A percentile compares a stretch with the other conserved stretches of the same genome.
phyloP scores from a whole-genome alignment of 2,329 filamentous ascomycete species.

The Phialocephala subalpina region DNA sequence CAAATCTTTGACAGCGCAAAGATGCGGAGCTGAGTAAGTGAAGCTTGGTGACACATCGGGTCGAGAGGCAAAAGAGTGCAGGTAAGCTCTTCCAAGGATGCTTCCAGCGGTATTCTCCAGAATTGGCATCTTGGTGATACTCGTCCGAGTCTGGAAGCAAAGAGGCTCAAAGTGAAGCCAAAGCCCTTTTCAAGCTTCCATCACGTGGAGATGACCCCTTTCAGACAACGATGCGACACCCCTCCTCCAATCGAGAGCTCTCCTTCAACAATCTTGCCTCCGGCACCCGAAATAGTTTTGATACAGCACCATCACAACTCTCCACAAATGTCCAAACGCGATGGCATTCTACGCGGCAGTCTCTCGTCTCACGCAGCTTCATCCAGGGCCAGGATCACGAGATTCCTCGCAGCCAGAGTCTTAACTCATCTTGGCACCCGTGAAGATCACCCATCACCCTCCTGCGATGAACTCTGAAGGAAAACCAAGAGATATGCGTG shows the following conservation, averaged over 20 bases:
- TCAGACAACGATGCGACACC: constrained; percentile 9
- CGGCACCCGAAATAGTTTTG: constrained; percentile 3
- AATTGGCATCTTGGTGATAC: constrained; percentile 2
- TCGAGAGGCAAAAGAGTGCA: background rate
- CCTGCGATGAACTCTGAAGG: constrained; percentile 1
- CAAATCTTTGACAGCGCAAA: constrained; percentile 5
- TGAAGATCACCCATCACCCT: background rate
- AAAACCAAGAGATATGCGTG: constrained; percentile 6
- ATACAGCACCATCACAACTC: background rate
- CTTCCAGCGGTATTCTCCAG: background rate
- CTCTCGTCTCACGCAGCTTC: background rate
- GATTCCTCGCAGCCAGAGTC: background rate
- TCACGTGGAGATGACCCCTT: background rate
- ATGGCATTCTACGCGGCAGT: background rate
- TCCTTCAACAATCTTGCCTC: background rate
- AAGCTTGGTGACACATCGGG: background rate
- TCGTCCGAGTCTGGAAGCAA: background rate
- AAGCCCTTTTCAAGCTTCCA: background rate
- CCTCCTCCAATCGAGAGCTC: background rate
- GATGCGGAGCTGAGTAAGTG: background rate
- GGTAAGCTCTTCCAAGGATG: background rate
- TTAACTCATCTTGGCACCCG: background rate
- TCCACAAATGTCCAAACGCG: constrained; percentile 11
- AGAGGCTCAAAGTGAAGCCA: background rate
- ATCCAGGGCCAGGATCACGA: background rate